Evolutionary conservation across 148 eudicot species (phyloP), one percentile per base, ranked within the genome.

Genomic region (Heliosperma pusillum): DNA sequence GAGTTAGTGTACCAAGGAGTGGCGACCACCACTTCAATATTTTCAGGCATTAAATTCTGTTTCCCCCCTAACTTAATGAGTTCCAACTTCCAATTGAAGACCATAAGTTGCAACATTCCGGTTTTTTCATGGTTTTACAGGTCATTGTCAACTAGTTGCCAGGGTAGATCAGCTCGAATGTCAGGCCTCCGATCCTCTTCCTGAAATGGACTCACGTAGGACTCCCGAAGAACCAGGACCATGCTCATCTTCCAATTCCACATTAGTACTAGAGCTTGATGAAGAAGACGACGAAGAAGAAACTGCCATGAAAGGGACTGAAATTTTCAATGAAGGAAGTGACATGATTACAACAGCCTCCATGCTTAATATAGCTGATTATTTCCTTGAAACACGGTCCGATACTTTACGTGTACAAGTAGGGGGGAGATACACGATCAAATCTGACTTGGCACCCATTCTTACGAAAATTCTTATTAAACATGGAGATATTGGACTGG

Each of bases 371-470:
- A 45, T 69, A 25, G 45, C 67, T 1, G 74, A 8, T 47, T 50
- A 27, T 24, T 59, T 59, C 61, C 21, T 59, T 44, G 79, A 77
- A 27, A 40, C 66, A 58, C 8, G 22, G 52, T 69, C 79, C 11
- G 26, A 60, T 40, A 36, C 44, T 53, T 62, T 67, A 21, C 29
- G 30, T 20, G 65, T 15, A 17, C 74, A 69, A 60, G 67, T 77
- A 27, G 74, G 74, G 10, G 74, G 74, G 10, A 20, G 59, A 21
- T 77, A 77, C 79, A 44, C 22, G 13, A 30, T 77, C 47, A 70
- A 45, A 45, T 27, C 74, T 44, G 79, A 77, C 60, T 16, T 77
- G 47, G 74, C 69, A 19, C 79, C 74, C 20, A 42, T 27, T 70
- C 67, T 77, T 15, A 17, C 42, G 10, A 60, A 76, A 44, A 70